Evolutionary conservation across 2,329 filamentous ascomycete species (phyloP).

Genomic region (Ophiocordyceps camponoti-saundersi): DNA sequence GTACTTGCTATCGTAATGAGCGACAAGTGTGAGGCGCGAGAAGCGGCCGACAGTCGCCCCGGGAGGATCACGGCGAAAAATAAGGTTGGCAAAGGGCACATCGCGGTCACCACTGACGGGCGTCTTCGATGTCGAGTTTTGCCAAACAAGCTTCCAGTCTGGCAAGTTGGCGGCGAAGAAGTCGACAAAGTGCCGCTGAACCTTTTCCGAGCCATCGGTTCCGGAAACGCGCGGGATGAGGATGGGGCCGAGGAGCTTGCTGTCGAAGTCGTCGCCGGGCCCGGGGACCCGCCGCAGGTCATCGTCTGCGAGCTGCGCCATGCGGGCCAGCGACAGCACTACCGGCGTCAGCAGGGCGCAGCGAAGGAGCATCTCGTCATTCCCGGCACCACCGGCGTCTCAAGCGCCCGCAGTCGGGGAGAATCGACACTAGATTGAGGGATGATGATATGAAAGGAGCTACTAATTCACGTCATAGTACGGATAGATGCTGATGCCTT

Average conservation of each 20-base stretch:
- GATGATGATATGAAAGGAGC: no score
- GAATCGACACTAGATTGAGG: no score
- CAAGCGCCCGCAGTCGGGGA: background rate
- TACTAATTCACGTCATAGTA: no score
- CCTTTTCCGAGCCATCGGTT: constrained; percentile 54
- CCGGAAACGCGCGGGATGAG: constrained; percentile 78
- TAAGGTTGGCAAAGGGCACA: constrained; percentile 74
- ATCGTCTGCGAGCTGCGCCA: constrained; percentile 47
- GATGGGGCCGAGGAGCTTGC: constrained; percentile 71
- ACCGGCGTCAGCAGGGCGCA: background rate
- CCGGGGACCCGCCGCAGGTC: constrained; percentile 55
- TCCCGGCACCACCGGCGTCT: background rate
- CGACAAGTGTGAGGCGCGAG: constrained; percentile 67
- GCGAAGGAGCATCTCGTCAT: background rate
- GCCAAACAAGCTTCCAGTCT: constrained; percentile 62
- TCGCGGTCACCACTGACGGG: constrained; percentile 54
- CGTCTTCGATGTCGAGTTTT: constrained; percentile 79
- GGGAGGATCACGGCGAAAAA: constrained; percentile 76
- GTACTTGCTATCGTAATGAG: constrained; percentile 83
- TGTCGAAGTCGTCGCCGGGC: constrained; percentile 63
- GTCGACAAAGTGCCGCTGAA: constrained; percentile 65
- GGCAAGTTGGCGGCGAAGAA: constrained; percentile 67
- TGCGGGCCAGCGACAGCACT: constrained; percentile 4
- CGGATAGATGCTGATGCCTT: no score
- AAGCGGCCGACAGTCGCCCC: constrained; percentile 61